Percentiles rank a stretch among this genome's conserved stretches.
Evolutionary conservation across 768 basidiomycete species (phyloP).

Genomic region (Stropharia rugosoannulata): DNA sequence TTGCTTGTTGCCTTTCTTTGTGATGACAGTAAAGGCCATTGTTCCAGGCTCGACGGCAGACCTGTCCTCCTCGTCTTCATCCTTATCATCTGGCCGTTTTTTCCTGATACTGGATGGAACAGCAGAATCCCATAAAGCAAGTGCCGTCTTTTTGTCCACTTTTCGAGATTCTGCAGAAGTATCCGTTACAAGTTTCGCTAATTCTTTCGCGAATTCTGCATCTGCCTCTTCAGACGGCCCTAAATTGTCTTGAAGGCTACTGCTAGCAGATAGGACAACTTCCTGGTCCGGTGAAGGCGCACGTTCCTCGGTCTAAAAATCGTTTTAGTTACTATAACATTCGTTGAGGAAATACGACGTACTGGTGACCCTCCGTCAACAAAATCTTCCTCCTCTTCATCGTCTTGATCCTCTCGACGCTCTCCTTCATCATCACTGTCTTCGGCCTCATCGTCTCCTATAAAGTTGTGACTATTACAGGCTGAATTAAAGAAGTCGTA

Average conservation of each 20-base stretch:
- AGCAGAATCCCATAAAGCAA: conserved; percentile 87
- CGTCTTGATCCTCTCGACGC: conserved; percentile 32
- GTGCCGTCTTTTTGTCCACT: conserved; percentile 85
- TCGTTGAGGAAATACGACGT: not conserved
- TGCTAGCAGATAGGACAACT: conserved; percentile 61
- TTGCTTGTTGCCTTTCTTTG: conserved; percentile 92
- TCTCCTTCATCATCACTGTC: conserved; percentile 70
- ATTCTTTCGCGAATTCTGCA: conserved; percentile 91
- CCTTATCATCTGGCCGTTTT: conserved; percentile 61
- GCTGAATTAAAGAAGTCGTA: not conserved
- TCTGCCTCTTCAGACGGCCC: conserved; percentile 90
- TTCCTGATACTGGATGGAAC: conserved; percentile 66
- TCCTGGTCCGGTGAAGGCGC: conserved; percentile 83
- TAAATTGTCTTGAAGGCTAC: conserved; percentile 61
- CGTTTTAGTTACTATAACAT: not conserved
- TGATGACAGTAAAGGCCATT: conserved; percentile 93
- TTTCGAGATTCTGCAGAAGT: conserved; percentile 79
- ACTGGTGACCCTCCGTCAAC: conserved; percentile 59
- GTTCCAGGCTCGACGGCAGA: conserved; percentile 36
- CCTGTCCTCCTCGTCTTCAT: conserved; percentile 45
- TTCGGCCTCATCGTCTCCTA: conserved; percentile 49
- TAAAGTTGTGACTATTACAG: not conserved
- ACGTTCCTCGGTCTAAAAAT: conserved; percentile 57
- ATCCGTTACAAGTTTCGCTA: conserved; percentile 93
- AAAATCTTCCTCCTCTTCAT: conserved; percentile 68